Conservation (phyloP, 169 alveolate genomes). For the Cryptosporidium canis region DNA sequence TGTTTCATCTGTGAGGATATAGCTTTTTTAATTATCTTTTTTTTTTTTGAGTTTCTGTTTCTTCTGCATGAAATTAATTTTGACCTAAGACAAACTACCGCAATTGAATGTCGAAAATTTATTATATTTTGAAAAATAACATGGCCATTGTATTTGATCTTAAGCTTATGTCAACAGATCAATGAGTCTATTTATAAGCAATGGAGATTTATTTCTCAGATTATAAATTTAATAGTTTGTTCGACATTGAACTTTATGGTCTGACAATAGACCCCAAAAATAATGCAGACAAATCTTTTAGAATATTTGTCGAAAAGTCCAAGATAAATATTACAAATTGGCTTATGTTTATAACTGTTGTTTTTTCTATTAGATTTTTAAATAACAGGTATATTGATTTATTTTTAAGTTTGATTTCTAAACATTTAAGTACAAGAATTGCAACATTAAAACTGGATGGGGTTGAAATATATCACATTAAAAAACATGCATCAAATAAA, state of each 20-base stretch:
- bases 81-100: slow-evolving; percentile 3
- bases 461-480: background rate
- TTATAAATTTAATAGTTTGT: slow-evolving; percentile 7
- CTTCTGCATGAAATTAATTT: background rate
- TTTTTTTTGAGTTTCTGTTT: background rate
- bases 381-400: background rate
- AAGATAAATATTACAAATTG: background rate
- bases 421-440: background rate
- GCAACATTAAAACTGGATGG: background rate
- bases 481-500: background rate
- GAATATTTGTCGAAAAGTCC: background rate
- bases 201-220: background rate
- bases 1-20: slow-evolving; percentile 7
- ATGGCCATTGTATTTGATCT: background rate
- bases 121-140: background rate
- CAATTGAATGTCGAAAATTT: background rate
- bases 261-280: background rate
- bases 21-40: background rate
- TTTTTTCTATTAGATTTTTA: background rate
- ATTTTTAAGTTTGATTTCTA: background rate
- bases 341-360: background rate
- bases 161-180: background rate
- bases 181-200: background rate
- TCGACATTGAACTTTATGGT: background rate
- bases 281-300: background rate